Evolutionary conservation across 441 rosid species (phyloP), one percentile per base, ranked within the genome.

Genomic region (Erodium moschatum): DNA sequence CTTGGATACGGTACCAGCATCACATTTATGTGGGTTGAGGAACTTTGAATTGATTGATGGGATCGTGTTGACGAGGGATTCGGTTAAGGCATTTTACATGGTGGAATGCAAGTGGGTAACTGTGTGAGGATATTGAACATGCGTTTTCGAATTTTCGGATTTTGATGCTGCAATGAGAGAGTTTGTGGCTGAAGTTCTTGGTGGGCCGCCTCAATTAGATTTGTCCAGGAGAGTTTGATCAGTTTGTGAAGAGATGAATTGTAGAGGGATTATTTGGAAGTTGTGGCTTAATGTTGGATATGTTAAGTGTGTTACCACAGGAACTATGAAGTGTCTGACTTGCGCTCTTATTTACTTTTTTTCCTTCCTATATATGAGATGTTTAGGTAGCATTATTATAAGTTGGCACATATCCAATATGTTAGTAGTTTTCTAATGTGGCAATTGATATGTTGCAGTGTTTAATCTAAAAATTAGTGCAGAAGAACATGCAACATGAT

Each of bases 21-120:
- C 85, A 80, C 83, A 80, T 64, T 84, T 85, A 35, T 80, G 87
- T 70, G 83, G 81, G 52, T 81, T 83, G 52, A 68, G 79, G 67
- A 70, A 69, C 70, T 80, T 21, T 68, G 74, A 81, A 73, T 38
- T 50, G 24, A 61, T 85, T 0, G 81, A 78, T 72, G 80, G 78
- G 46, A 79, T 85, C 71, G 58, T 0, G 80, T 77, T 77, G 87
- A 82, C 0, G 3, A 50, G 35, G 84, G 84, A 46, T 67, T 67
- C 2, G 54, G 69, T 74, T 50, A 46, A 44, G 70, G 81, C 78
- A 44, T 66, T 80, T 63, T 6, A 42, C 65, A 21, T 76, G 35
- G 64, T 85, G 40, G 83, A 83, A 70, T 77, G 81, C 35, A 80
- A 78, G 58, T 81, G 86, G 86, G 76, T 73, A 75, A 73, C 72